Evolutionary conservation across 805 yeast species (phyloP).

Genomic region (Saccharomycopsis microspora): DNA sequence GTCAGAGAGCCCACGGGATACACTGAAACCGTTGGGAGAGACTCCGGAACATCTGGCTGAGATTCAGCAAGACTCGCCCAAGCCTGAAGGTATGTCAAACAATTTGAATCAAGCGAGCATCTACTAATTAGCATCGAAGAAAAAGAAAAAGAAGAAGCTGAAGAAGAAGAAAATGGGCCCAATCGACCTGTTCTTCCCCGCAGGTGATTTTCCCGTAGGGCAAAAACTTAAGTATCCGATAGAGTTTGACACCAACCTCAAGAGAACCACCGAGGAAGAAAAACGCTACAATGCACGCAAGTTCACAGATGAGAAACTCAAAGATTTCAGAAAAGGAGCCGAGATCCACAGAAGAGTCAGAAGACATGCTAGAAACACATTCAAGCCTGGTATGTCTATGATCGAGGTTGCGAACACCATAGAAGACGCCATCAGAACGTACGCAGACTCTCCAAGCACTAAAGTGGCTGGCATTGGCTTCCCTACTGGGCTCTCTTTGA

Average conservation of each 20-base stretch:
- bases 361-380: slow-evolving; percentile 55
- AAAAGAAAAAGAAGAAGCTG: slow-evolving; percentile 49
- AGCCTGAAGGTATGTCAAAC: no score
- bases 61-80: no score
- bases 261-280: slow-evolving; percentile 80
- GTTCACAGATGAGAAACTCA: slow-evolving; percentile 49
- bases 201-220: slow-evolving; percentile 74
- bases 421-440: slow-evolving; percentile 72
- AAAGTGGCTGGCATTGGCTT: slow-evolving; percentile 81
- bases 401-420: slow-evolving; percentile 82
- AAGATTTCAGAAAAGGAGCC: slow-evolving; percentile 90
- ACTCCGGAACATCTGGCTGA: no score
- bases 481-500: slow-evolving; percentile 94
- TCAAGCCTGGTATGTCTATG: slow-evolving; percentile 89
- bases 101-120: no score
- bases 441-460: slow-evolving; percentile 41
- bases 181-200: slow-evolving; percentile 58
- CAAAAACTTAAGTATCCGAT: slow-evolving; percentile 67
- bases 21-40: no score
- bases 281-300: slow-evolving; percentile 65
- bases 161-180: slow-evolving; percentile 44
- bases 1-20: no score
- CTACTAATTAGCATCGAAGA: slow-evolving; percentile 22
- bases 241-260: slow-evolving; percentile 40
- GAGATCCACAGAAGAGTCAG: slow-evolving; percentile 92